Percentiles rank a stretch among this genome's conserved stretches.
These are phyloP conservation scores for Trichoderma citrinoviride DNA, from an alignment of 2,329 filamentous ascomycete genomes.

Conservation along the genomic window DNA sequence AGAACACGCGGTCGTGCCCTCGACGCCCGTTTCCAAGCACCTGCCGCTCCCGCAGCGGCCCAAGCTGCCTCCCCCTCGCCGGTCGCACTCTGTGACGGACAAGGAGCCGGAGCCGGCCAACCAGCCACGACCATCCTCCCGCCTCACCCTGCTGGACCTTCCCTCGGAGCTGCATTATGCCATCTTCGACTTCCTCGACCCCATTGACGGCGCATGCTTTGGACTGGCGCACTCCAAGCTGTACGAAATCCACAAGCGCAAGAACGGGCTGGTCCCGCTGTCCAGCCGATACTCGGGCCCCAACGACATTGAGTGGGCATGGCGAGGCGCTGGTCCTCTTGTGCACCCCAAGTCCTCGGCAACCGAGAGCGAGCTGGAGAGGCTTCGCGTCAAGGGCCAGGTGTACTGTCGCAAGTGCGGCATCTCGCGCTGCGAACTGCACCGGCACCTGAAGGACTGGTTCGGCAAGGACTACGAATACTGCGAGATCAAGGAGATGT, in stretches of 20 bases:
- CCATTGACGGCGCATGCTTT: constrained; percentile 62
- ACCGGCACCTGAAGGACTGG: constrained; percentile 60
- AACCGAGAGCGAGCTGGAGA: constrained; percentile 37
- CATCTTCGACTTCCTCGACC: constrained; percentile 61
- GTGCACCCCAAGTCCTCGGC: constrained; percentile 30
- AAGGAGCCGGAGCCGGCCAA: constrained; percentile 54
- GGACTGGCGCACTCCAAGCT: constrained; percentile 57
- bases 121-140: constrained; percentile 47
- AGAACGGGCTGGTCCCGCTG: constrained; percentile 57
- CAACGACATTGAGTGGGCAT: constrained; percentile 63
- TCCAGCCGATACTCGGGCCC: constrained; percentile 57
- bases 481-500: constrained; percentile 58
- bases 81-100: constrained; percentile 61
- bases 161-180: constrained; percentile 59
- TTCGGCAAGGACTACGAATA: constrained; percentile 58
- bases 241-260: constrained; percentile 56
- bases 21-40: constrained; percentile 22
- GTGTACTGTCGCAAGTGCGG: constrained; percentile 63
- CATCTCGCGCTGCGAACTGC: constrained; percentile 59
- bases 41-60: constrained; percentile 30
- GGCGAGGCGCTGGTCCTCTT: constrained; percentile 53
- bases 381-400: constrained; percentile 55
- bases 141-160: constrained; percentile 50
- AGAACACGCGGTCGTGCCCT: constrained; percentile 32
- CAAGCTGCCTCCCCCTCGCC: constrained; percentile 47